phyloP scores from a whole-genome alignment of 2,329 filamentous ascomycete species.

The Fusarium nisikadoi region DNA sequence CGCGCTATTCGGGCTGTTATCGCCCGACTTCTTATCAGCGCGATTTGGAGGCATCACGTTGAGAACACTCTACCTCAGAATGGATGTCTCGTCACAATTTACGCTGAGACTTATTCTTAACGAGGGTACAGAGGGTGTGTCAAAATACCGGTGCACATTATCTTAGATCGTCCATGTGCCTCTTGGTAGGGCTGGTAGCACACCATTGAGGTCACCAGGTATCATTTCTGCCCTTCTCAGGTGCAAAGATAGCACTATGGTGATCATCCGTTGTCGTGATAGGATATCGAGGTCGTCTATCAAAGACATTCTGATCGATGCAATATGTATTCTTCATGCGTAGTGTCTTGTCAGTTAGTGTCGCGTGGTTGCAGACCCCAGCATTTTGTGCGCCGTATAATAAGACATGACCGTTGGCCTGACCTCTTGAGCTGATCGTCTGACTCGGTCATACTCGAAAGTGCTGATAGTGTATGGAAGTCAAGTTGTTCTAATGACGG shows the following conservation, averaged over 20 bases:
- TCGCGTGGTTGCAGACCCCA: slow-evolving; percentile 15
- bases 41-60: not conserved
- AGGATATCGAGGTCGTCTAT: slow-evolving; percentile 1
- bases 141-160: not conserved
- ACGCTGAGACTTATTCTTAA: not conserved
- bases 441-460: slow-evolving; percentile 25
- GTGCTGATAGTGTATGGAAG: not conserved
- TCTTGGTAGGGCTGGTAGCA: slow-evolving; percentile 5
- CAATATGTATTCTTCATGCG: not conserved
- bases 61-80: not conserved
- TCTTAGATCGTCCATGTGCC: slow-evolving; percentile 3
- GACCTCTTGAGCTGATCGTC: slow-evolving; percentile 12
- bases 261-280: slow-evolving; percentile 21
- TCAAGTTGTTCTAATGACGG: not conserved
- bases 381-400: not conserved
- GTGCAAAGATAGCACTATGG: not conserved
- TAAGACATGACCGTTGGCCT: slow-evolving; percentile 18
- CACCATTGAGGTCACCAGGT: slow-evolving; percentile 12
- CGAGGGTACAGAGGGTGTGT: not conserved
- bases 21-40: slow-evolving; percentile 21
- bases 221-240: not conserved
- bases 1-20: slow-evolving; percentile 26
- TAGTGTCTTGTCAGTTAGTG: not conserved
- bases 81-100: not conserved
- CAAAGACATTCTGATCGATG: not conserved